These are phyloP conservation scores for Eucalyptus fibrosa DNA, from an alignment of 345 rosid species.

Conservation along the genomic window DNA sequence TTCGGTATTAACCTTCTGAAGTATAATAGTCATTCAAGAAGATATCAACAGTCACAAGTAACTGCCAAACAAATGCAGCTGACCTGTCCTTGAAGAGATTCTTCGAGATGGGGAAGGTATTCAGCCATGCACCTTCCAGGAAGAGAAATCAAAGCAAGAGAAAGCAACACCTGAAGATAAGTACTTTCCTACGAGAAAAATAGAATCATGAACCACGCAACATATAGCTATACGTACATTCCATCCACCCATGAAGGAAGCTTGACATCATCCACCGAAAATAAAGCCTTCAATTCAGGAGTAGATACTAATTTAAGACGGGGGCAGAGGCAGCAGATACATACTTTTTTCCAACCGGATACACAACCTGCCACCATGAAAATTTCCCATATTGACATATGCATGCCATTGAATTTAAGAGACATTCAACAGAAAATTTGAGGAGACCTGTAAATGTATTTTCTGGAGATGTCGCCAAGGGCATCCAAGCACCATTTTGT, in stretches of 20 bases:
- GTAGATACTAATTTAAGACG: conserved; percentile 71
- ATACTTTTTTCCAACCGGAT: conserved; percentile 71
- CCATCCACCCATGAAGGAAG: conserved; percentile 90
- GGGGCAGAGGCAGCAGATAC: conserved; percentile 64
- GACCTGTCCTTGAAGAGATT: conserved; percentile 75
- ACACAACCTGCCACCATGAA: conserved; percentile 48
- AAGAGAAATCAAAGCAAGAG: neutral
- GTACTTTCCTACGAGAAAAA: neutral
- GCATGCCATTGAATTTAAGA: neutral
- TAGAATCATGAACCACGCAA: neutral
- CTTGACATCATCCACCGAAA: conserved; percentile 80
- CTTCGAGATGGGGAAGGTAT: conserved; percentile 95
- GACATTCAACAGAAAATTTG: neutral
- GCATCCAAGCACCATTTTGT: conserved; percentile 70
- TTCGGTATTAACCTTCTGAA: neutral
- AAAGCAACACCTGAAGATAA: neutral
- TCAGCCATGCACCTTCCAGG: conserved; percentile 91
- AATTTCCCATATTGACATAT: neutral
- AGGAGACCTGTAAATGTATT: conserved; percentile 74
- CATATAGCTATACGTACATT: conserved; percentile 38
- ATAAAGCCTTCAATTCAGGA: conserved; percentile 50
- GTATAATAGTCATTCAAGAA: neutral
- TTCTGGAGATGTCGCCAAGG: conserved; percentile 89
- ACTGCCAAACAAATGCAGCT: neutral
- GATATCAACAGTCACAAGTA: neutral